Evolutionary conservation across 768 basidiomycete genomes (phyloP), one percentile per base, ranked within the genome.

Genomic region (Podaxis sp.): DNA sequence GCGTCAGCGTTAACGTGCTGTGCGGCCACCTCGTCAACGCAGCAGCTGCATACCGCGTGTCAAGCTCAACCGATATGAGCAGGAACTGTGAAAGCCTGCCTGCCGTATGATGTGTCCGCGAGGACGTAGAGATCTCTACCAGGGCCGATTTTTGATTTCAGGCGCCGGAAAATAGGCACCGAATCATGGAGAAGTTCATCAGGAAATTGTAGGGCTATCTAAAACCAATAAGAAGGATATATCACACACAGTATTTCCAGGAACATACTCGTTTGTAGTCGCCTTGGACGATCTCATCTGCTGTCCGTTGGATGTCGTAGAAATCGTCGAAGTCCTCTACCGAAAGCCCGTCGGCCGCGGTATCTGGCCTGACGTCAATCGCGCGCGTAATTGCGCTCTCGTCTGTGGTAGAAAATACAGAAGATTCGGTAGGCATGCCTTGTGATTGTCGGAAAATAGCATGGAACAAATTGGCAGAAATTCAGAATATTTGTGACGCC

Each of bases 81-180:
- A 32, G 18, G 53, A 59, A 53, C n/a, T 21, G 37, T 32, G 25
- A 63, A 61, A 58, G 68, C 85, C 48, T 76, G 86, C 95, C 91
- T 95, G 74, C 95, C 97, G 72, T 98, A 98, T 3, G 95, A 96
- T 21, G 95, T 98, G 73, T 99, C 96, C 11, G 95, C 96, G n/a
- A 98, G 80, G 4, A 97, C 89, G 70, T 93, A 96, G 23, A 93
- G 75, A 66, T 95, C 89, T 54, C 76, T 76, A 21, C 71, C 72
- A 16, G 54, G 54, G 48, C 79, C 76, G 23, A 86, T 69, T 28
- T 67, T 72, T 1, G 69, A 68, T 68, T 88, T 90, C 37, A 99
- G 79, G 3, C 74, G 69, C 40, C 83, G 79, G 70, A 87, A 95
- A 27, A 98, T 87, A 2, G 87, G 86, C 14, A 98, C 95, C 0